Evolutionary conservation across 331 rosid genomes (phyloP), one percentile per base, ranked within the genome.

Genomic region (Acacia concinna): DNA sequence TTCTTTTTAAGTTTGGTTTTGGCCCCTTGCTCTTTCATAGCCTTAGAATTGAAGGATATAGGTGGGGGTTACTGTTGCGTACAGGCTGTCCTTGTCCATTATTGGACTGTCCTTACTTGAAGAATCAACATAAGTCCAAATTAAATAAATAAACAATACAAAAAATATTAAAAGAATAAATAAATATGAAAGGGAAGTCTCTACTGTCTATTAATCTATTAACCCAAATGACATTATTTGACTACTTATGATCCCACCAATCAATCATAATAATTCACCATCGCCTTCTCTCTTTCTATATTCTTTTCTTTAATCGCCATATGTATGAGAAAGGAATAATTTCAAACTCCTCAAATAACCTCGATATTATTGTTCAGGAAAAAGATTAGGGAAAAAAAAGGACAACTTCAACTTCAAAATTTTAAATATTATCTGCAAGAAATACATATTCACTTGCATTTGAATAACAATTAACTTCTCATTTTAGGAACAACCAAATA

Each of bases 61-160:
- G 75, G 6, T 54, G 30, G 44, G 14, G 30, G 51, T 67, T 70
- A 37, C 18, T 13, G 17, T 68, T 6, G 8, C 46, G 63, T 93
- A 83, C 91, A 83, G 86, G 46, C 12, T 84, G 90, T 92, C 94
- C 25, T 20, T 79, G 78, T 92, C 87, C 35, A 56, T 81, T 73
- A 18, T 89, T 32, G 71, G 86, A 71, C 49, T 32, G 0, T 56
- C 23, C 17, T 56, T 56, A 23, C 70, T 4, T 18, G 0, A 32
- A 31, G 10, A 63, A 78, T 77, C 47, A 64, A 27, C 67, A 60
- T 0, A 25, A 28, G 67, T 60, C 67, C 67, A 28, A 60, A 59
- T 59, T 25, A 1, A 59, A 23, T 23, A 23, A 57, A 27, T 27
- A 25, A 59, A 59, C 8, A 27, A 25, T 25, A 25, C 21, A 0